Conservation (phyloP, 2,329 filamentous ascomycete genomes). For the Cladosporium sp. region DNA sequence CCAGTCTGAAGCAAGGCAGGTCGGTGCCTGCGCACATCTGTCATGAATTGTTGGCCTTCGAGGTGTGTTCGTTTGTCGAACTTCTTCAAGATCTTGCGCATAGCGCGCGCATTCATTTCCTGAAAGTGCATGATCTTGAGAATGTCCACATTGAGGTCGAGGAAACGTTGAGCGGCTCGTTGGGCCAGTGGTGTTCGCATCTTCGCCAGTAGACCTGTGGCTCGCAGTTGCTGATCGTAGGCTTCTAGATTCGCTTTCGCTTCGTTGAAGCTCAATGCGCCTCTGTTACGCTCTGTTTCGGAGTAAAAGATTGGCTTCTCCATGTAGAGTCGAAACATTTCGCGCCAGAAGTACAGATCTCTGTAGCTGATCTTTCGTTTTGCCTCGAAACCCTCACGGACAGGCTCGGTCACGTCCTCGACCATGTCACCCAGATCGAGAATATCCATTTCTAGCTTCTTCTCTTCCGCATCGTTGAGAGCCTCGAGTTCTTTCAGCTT, state of each 20-base stretch:
- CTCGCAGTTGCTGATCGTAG: constrained; percentile 66
- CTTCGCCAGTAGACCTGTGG: constrained; percentile 53
- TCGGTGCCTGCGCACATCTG: constrained; percentile 23
- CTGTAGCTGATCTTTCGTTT: constrained; percentile 29
- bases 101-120: constrained; percentile 74
- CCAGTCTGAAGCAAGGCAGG: constrained; percentile 22
- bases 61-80: constrained; percentile 83
- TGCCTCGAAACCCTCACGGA: constrained; percentile 45
- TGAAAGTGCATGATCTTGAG: constrained; percentile 79
- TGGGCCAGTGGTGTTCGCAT: constrained; percentile 66
- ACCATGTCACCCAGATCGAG: constrained; percentile 61
- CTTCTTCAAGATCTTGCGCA: constrained; percentile 85
- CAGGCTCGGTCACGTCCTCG: constrained; percentile 60
- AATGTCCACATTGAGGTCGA: constrained; percentile 69
- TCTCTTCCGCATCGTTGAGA: constrained; percentile 64
- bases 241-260: constrained; percentile 65
- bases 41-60: constrained; percentile 41
- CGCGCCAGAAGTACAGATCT: constrained; percentile 72
- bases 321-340: constrained; percentile 77
- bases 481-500: constrained; percentile 67
- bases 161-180: constrained; percentile 62
- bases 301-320: constrained; percentile 81
- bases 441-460: constrained; percentile 61
- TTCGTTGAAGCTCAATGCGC: constrained; percentile 59
- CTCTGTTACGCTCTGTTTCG: constrained; percentile 66